phyloP scores from a whole-genome alignment of 2,329 filamentous ascomycete genomes.

The Aspergillus jensenii region DNA sequence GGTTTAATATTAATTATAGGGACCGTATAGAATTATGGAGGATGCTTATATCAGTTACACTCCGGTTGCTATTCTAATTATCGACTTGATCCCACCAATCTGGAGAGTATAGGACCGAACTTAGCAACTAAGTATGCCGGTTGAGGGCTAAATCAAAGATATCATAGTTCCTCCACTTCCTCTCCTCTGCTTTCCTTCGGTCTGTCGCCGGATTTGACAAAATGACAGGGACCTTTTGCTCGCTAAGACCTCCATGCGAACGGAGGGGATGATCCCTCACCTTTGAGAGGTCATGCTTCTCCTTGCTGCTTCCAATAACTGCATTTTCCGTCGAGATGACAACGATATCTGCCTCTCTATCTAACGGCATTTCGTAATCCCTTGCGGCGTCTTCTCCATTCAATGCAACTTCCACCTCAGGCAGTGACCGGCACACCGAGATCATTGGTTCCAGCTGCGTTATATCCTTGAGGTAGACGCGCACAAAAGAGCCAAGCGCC shows the following conservation, averaged over 20 bases:
- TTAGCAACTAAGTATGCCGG: neutral
- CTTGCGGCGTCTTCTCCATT: neutral
- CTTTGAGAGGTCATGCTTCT: neutral
- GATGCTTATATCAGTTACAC: no score
- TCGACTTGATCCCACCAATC: neutral
- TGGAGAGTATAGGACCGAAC: no score
- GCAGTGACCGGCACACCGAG: neutral
- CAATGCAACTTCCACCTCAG: neutral
- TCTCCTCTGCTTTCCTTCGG: neutral
- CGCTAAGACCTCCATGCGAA: slow-evolving; percentile 1
- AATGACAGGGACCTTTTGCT: neutral
- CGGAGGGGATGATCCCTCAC: neutral
- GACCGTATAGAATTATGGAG: no score
- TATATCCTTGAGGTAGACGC: neutral
- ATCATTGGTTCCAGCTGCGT: neutral
- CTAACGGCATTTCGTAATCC: neutral
- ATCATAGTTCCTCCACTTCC: slow-evolving; percentile 2
- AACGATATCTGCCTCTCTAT: slow-evolving; percentile 2
- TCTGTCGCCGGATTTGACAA: neutral
- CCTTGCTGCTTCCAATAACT: neutral
- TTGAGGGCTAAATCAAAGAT: slow-evolving; percentile 8
- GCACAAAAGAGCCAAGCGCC: neutral
- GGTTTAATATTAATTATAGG: no score
- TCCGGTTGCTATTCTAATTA: neutral
- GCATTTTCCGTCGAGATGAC: neutral